These are phyloP conservation scores for Hymenoscyphus repandus DNA, from an alignment of 2,329 filamentous ascomycete genomes.

Conservation along the genomic window DNA sequence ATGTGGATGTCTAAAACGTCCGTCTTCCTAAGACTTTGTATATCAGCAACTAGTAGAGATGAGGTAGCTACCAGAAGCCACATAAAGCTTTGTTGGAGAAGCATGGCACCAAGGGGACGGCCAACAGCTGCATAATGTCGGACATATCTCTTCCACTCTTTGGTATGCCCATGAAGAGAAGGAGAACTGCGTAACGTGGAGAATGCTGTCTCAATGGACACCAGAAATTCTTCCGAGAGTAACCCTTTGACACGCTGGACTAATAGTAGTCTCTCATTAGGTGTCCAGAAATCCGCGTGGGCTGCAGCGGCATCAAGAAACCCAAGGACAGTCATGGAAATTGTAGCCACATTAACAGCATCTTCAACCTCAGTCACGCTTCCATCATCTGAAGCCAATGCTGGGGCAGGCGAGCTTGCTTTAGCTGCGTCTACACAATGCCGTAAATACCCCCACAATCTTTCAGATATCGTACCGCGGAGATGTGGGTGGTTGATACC, in stretches of 20 bases:
- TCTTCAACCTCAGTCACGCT: conserved; percentile 49
- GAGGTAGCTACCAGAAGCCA: conserved; percentile 75
- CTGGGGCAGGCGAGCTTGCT: conserved; percentile 46
- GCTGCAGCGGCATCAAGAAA: conserved; percentile 80
- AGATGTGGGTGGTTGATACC: conserved; percentile 68
- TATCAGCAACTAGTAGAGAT: conserved; percentile 64
- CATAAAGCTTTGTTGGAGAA: conserved; percentile 85
- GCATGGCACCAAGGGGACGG: conserved; percentile 82
- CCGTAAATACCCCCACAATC: conserved; percentile 66
- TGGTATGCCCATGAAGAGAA: conserved; percentile 57
- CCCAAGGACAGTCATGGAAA: conserved; percentile 81
- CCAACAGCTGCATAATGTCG: conserved; percentile 76
- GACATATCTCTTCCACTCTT: conserved; percentile 83
- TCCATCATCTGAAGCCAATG: conserved; percentile 50
- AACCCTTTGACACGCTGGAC: conserved; percentile 67
- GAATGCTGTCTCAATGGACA: conserved; percentile 82
- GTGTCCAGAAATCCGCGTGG: conserved; percentile 75
- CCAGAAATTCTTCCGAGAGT: conserved; percentile 78
- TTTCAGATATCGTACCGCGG: conserved; percentile 59
- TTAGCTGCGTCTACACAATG: conserved; percentile 62
- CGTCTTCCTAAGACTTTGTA: conserved; percentile 50
- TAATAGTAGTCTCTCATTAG: conserved; percentile 66
- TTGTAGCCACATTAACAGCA: conserved; percentile 64
- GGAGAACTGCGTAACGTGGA: conserved; percentile 83
- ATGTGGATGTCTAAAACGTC: conserved; percentile 73